These are phyloP conservation scores for Citeromyces hawaiiensis DNA, from an alignment of 1,139 yeast genomes.

Conservation along the genomic window DNA sequence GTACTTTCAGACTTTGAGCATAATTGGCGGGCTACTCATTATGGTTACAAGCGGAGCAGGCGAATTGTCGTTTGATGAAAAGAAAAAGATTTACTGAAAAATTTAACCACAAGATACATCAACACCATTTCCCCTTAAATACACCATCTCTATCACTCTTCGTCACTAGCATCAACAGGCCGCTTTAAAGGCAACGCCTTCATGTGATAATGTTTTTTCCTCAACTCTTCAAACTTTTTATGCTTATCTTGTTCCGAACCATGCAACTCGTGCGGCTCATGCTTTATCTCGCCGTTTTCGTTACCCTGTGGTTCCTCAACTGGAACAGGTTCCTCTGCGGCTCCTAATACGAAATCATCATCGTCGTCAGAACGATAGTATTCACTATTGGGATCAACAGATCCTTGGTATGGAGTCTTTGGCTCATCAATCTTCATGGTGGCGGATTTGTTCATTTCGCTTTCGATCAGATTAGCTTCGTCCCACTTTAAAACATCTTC, in stretches of 20 bases:
- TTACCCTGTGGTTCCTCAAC: conserved; percentile 13
- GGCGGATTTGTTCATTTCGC: conserved; percentile 59
- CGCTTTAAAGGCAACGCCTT: conserved; percentile 39
- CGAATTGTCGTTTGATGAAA: conserved; percentile 83
- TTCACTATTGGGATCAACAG: conserved; percentile 74
- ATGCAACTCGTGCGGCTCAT: conserved; percentile 5
- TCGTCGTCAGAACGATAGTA: conserved; percentile 59
- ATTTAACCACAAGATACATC: not conserved
- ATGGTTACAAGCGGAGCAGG: conserved; percentile 97
- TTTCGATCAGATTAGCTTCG: conserved; percentile 49
- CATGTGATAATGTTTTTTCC: conserved; percentile 67
- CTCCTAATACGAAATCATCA: conserved; percentile 40
- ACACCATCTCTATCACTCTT: conserved; percentile 10
- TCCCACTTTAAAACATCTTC: conserved; percentile 53
- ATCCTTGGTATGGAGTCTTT: conserved; percentile 93
- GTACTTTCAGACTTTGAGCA: conserved; percentile 87
- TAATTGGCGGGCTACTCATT: conserved; percentile 85
- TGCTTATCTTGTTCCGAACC: conserved; percentile 32
- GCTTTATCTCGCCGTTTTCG: conserved; percentile 23
- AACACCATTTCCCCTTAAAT: not conserved
- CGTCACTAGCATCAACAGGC: conserved; percentile 13
- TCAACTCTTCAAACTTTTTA: conserved; percentile 54
- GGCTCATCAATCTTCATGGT: conserved; percentile 91
- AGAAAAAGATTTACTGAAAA: conserved; percentile 78
- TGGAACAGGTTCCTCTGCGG: conserved; percentile 23